phyloP scores from a whole-genome alignment of 2,329 filamentous ascomycete genomes.

The Colletotrichum incanum region DNA sequence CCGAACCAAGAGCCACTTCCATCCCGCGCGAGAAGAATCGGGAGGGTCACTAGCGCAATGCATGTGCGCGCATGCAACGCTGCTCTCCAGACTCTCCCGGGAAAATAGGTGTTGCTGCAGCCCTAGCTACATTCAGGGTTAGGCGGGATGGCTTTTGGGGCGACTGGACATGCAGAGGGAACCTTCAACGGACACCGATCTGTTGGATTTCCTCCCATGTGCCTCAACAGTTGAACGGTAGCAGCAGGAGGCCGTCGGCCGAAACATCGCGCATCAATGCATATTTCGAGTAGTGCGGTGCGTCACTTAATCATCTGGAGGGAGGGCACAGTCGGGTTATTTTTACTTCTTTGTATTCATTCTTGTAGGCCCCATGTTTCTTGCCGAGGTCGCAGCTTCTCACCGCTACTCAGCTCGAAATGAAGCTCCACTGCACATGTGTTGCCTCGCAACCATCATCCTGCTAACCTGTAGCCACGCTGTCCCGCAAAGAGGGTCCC shows the following conservation, averaged over 20 bases:
- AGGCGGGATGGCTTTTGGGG: background rate
- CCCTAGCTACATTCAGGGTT: background rate
- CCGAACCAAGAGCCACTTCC: background rate
- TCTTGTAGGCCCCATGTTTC: conserved; percentile 28
- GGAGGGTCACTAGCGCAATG: conserved; percentile 5
- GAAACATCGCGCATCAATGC: background rate
- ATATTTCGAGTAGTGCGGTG: too few species aligned
- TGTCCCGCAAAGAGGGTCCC: conserved; percentile 29
- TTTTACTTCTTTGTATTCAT: conserved; percentile 42
- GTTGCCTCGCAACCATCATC: conserved; percentile 42
- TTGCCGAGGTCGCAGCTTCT: conserved; percentile 32
- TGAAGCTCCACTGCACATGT: conserved; percentile 29
- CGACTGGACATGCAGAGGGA: background rate
- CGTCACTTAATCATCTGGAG: too few species aligned
- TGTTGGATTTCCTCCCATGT: conserved; percentile 7
- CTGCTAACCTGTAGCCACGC: conserved; percentile 43
- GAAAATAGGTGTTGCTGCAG: background rate
- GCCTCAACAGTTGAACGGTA: conserved; percentile 4
- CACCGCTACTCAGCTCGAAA: conserved; percentile 38
- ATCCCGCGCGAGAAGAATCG: conserved; percentile 9
- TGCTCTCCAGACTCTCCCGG: conserved; percentile 3
- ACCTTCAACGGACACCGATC: background rate
- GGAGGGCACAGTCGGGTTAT: background rate
- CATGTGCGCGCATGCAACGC: conserved; percentile 15
- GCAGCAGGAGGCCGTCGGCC: background rate